Percentiles rank a stretch among this genome's conserved stretches.
Conservation (phyloP, 2,329 filamentous ascomycete species). For the Phoma herbarum region DNA sequence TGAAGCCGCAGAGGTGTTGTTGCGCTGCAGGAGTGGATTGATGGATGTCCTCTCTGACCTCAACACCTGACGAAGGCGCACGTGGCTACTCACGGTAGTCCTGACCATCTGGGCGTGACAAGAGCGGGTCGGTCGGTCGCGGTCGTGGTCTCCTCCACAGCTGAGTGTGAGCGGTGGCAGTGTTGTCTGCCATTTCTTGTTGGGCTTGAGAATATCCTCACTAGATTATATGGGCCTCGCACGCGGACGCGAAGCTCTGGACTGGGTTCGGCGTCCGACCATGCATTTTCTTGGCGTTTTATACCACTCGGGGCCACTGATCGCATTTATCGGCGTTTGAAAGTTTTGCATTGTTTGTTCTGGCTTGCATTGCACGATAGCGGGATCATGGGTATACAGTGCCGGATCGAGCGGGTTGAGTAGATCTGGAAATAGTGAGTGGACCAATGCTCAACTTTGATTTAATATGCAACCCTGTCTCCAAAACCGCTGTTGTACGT, state of each 20-base stretch:
- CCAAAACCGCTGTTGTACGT: neutral
- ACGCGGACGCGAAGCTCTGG: neutral
- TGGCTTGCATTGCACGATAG: neutral
- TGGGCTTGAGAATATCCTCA: neutral
- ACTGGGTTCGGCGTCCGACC: neutral
- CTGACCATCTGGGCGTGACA: too few species aligned
- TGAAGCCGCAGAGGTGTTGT: neutral
- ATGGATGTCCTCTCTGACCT: neutral
- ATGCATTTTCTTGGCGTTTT: constrained; percentile 9
- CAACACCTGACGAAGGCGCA: neutral
- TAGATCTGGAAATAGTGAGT: neutral
- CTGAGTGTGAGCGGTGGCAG: neutral
- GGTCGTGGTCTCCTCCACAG: neutral
- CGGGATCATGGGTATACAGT: neutral
- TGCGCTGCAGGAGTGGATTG: neutral
- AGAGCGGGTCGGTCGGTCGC: neutral
- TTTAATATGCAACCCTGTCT: neutral
- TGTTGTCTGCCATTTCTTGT: neutral
- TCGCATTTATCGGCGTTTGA: constrained; percentile 9
- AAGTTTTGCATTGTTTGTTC: neutral
- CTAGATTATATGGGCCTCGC: neutral
- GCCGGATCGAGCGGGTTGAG: neutral
- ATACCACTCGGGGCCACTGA: constrained; percentile 3
- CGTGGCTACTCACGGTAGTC: neutral
- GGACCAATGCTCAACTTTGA: neutral